A percentile compares a stretch with the other conserved stretches of the same genome.
Conservation (phyloP, 2,329 filamentous ascomycete species). For the Aspergillus sclerotialis region DNA sequence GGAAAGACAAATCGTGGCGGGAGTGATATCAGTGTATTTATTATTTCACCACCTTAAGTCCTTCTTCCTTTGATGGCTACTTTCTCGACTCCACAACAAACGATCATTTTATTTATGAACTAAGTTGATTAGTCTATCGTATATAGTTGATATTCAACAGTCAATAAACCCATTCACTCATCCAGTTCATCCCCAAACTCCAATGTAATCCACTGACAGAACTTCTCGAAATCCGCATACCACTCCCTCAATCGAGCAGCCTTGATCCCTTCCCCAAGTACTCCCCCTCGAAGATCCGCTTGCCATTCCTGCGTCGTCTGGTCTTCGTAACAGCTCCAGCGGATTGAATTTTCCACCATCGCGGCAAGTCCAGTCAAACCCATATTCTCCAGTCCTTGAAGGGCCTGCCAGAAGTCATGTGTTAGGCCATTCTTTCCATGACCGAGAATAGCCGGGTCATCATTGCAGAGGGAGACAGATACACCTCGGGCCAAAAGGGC, state of each 20-base stretch:
- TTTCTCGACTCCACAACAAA: no score
- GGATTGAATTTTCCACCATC: conserved; percentile 85
- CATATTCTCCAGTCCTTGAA: conserved; percentile 88
- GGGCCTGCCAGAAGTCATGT: conserved; percentile 88
- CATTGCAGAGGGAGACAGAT: conserved; percentile 76
- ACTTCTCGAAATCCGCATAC: conserved; percentile 76
- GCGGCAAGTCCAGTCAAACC: conserved; percentile 79
- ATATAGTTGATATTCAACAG: no score
- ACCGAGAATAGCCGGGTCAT: conserved; percentile 83
- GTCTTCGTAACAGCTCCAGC: conserved; percentile 86
- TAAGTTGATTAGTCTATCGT: no score
- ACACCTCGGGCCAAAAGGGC: conserved; percentile 80
- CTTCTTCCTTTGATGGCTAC: no score
- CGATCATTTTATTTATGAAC: no score
- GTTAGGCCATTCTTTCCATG: conserved; percentile 76
- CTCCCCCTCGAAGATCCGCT: conserved; percentile 65
- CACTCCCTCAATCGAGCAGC: conserved; percentile 69
- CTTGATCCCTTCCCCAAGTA: conserved; percentile 63
- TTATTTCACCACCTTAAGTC: no score
- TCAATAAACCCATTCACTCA: conserved; percentile 20
- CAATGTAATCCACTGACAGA: conserved; percentile 81
- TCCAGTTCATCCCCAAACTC: conserved; percentile 58
- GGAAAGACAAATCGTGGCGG: no score
- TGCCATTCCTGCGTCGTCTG: conserved; percentile 64
- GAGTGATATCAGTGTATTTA: background rate